Evolutionary conservation across 805 yeast species (phyloP).

Genomic region (Metschnikowia aberdeeniae): DNA sequence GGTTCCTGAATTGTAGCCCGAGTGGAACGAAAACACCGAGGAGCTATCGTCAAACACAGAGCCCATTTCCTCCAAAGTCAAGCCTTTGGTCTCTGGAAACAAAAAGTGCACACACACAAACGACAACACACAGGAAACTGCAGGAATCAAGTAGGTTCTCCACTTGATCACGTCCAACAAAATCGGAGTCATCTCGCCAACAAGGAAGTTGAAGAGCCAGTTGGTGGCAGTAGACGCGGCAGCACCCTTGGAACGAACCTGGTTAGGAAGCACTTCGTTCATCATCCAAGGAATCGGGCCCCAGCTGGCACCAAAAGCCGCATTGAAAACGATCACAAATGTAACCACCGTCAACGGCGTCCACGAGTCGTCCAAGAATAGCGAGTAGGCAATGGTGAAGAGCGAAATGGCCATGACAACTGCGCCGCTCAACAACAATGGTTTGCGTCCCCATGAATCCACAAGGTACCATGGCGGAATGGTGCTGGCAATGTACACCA

Average conservation of each 20-base stretch:
- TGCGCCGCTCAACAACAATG: slow-evolving; percentile 77
- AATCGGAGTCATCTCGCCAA: slow-evolving; percentile 88
- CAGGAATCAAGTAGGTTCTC: slow-evolving; percentile 80
- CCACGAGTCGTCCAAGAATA: slow-evolving; percentile 29
- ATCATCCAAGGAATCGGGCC: slow-evolving; percentile 95
- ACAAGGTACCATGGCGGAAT: slow-evolving; percentile 89
- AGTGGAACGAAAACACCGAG: slow-evolving; percentile 41
- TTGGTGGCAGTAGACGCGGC: slow-evolving; percentile 87
- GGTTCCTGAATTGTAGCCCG: slow-evolving; percentile 19
- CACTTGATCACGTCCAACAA: slow-evolving; percentile 72
- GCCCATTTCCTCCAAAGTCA: slow-evolving; percentile 88
- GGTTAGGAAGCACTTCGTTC: slow-evolving; percentile 79
- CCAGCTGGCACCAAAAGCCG: slow-evolving; percentile 87
- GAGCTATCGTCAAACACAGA: slow-evolving; percentile 69
- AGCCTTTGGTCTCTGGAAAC: slow-evolving; percentile 90
- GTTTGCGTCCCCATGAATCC: slow-evolving; percentile 88
- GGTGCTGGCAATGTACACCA: slow-evolving; percentile 48
- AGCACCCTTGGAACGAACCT: slow-evolving; percentile 86
- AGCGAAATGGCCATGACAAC: slow-evolving; percentile 73
- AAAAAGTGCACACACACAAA: slow-evolving; percentile 65
- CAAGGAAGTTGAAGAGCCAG: slow-evolving; percentile 90
- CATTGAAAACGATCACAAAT: slow-evolving; percentile 74
- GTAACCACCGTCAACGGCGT: slow-evolving; percentile 73
- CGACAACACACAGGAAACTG: slow-evolving; percentile 69
- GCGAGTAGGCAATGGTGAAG: slow-evolving; percentile 55